These are phyloP conservation scores for Trametes pubescens DNA, from an alignment of 1,284 basidiomycete genomes.

Conservation along the genomic window DNA sequence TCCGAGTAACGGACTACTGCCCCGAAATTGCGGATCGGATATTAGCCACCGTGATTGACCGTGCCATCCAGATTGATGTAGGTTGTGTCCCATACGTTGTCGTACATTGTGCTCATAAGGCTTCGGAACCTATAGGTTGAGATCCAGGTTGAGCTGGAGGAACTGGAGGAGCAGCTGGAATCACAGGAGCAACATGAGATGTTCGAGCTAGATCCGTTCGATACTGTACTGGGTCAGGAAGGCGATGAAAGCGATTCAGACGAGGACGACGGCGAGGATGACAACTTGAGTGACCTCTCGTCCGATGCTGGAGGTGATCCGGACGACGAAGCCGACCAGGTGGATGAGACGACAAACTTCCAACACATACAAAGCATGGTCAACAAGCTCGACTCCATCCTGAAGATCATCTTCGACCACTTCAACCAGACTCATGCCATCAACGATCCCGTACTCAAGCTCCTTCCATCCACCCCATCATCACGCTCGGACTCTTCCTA, in stretches of 20 bases:
- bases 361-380: slow-evolving; percentile 87
- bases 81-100: slow-evolving; percentile 42
- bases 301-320: slow-evolving; percentile 72
- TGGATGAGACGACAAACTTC: slow-evolving; percentile 59
- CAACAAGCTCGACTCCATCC: slow-evolving; percentile 89
- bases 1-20: slow-evolving; percentile 89
- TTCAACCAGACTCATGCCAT: slow-evolving; percentile 60
- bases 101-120: neutral
- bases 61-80: slow-evolving; percentile 95
- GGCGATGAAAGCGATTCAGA: slow-evolving; percentile 66
- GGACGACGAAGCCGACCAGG: slow-evolving; percentile 51
- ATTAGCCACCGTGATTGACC: slow-evolving; percentile 86
- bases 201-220: slow-evolving; percentile 86
- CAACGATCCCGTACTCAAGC: slow-evolving; percentile 31
- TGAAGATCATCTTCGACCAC: slow-evolving; percentile 87
- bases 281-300: slow-evolving; percentile 68
- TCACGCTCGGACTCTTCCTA: slow-evolving; percentile 33
- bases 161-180: slow-evolving; percentile 79
- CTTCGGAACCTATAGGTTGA: slow-evolving; percentile 71
- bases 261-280: slow-evolving; percentile 57
- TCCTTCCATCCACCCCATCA: slow-evolving; percentile 38
- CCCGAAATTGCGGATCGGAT: slow-evolving; percentile 89
- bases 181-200: slow-evolving; percentile 68
- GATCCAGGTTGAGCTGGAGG: slow-evolving; percentile 95
- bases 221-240: slow-evolving; percentile 80